These are phyloP conservation scores for Wallemia ichthyophaga DNA, from an alignment of 1,284 basidiomycete species.

Conservation along the genomic window DNA sequence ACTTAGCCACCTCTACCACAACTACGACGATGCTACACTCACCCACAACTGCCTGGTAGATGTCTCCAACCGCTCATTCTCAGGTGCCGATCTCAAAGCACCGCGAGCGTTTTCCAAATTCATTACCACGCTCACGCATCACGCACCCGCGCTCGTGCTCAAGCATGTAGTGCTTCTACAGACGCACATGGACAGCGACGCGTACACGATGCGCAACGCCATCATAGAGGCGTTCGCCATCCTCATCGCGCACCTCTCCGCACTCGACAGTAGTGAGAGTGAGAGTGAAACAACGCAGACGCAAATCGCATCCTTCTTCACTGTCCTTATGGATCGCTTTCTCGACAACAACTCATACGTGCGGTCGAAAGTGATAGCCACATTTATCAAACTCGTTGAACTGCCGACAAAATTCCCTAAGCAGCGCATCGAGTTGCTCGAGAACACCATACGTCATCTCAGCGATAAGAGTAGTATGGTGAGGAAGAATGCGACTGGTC, in stretches of 20 bases:
- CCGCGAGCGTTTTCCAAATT: conserved; percentile 64
- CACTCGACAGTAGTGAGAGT: conserved; percentile 24
- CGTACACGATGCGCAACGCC: conserved; percentile 83
- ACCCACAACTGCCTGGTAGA: conserved; percentile 60
- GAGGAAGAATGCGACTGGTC: conserved; percentile 47
- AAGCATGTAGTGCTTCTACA: conserved; percentile 69
- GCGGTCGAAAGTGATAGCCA: conserved; percentile 52
- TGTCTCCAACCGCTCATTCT: conserved; percentile 47
- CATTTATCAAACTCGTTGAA: conserved; percentile 35
- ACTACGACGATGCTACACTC: conserved; percentile 67
- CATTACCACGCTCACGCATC: conserved; percentile 48
- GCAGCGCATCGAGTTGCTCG: conserved; percentile 45
- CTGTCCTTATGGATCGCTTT: conserved; percentile 53
- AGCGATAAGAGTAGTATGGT: conserved; percentile 76
- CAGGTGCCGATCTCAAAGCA: conserved; percentile 53
- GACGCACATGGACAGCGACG: conserved; percentile 71
- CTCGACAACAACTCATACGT: conserved; percentile 77
- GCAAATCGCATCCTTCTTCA: conserved; percentile 54
- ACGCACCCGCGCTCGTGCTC: conserved; percentile 52
- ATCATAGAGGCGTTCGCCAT: conserved; percentile 58
- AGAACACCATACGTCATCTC: conserved; percentile 43
- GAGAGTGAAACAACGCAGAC: conserved; percentile 35
- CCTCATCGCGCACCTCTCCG: conserved; percentile 45
- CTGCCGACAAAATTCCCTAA: conserved; percentile 60
- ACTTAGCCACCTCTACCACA: conserved; percentile 42